Percentiles rank a stretch among this genome's conserved stretches.
Conservation (phyloP, 2,329 filamentous ascomycete genomes). For the Neopestalotiopsis sp. region DNA sequence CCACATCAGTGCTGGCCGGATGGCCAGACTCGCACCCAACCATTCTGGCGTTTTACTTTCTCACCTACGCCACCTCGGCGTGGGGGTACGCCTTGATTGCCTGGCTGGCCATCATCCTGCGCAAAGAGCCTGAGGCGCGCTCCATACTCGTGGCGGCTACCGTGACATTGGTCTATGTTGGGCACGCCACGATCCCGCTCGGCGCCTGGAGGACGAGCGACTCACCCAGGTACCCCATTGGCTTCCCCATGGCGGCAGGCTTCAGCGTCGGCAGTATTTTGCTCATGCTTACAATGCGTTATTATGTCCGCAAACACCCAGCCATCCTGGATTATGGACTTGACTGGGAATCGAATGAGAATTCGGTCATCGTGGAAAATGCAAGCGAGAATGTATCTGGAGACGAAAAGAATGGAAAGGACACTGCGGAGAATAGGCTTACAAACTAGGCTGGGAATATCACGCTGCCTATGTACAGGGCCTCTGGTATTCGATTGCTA, state of each 20-base stretch:
- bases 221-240: constrained; percentile 40
- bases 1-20: constrained; percentile 37
- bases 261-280: constrained; percentile 38
- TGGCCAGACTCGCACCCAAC: constrained; percentile 39
- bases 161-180: constrained; percentile 43
- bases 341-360: constrained; percentile 10
- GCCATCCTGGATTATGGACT: constrained; percentile 24
- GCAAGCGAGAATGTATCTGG: background rate
- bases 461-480: too few species aligned
- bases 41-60: constrained; percentile 41
- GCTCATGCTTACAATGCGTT: constrained; percentile 37
- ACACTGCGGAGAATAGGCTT: background rate
- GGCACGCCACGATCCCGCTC: constrained; percentile 44
- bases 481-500: too few species aligned
- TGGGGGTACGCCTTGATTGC: constrained; percentile 40
- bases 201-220: constrained; percentile 41
- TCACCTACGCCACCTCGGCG: constrained; percentile 40
- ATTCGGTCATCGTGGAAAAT: background rate
- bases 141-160: constrained; percentile 41
- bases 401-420: background rate
- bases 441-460: background rate
- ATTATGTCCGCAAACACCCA: constrained; percentile 29
- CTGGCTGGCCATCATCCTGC: constrained; percentile 40
- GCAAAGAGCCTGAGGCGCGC: constrained; percentile 42
- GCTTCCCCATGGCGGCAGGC: constrained; percentile 40